These are phyloP conservation scores for Cicer pinnatifidum DNA, from an alignment of 306 rosid species.

Conservation along the genomic window DNA sequence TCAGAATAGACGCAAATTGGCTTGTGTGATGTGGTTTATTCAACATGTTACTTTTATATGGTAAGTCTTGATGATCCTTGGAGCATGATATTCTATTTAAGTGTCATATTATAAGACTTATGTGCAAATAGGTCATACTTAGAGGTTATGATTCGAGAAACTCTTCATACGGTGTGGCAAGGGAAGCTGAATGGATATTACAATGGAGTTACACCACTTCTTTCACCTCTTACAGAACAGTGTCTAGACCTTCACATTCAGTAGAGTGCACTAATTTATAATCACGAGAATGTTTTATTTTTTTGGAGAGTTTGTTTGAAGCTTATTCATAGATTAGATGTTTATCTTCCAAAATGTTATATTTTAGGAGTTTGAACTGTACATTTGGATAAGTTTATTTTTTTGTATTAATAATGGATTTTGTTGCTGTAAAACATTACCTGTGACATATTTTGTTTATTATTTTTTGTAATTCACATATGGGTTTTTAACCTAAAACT, in stretches of 20 bases:
- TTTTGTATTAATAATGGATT: conserved; percentile 40
- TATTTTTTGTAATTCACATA: background rate
- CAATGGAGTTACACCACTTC: conserved; percentile 3
- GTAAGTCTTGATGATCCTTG: conserved; percentile 31
- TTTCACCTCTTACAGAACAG: conserved; percentile 11
- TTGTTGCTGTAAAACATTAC: conserved; percentile 26
- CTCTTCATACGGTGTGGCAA: conserved; percentile 22
- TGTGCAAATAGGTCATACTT: conserved; percentile 26
- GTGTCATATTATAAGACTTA: conserved; percentile 10
- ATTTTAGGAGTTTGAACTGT: conserved; percentile 49
- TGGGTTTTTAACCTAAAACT: background rate
- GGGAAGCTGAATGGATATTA: conserved; percentile 35
- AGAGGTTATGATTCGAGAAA: conserved; percentile 41
- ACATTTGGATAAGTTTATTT: conserved; percentile 49
- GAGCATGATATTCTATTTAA: conserved; percentile 24
- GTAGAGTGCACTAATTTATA: conserved; percentile 14
- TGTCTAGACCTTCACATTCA: conserved; percentile 31
- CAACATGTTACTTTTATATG: conserved; percentile 42
- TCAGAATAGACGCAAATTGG: conserved; percentile 22
- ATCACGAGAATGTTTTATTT: conserved; percentile 9
- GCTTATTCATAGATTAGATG: conserved; percentile 47
- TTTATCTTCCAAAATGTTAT: conserved; percentile 36
- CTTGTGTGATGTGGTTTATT: conserved; percentile 22
- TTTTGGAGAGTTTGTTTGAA: conserved; percentile 36
- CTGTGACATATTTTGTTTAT: background rate